These are phyloP conservation scores for Tetrahymena elliotti DNA, from an alignment of 73 alveolate genomes.

Conservation along the genomic window DNA sequence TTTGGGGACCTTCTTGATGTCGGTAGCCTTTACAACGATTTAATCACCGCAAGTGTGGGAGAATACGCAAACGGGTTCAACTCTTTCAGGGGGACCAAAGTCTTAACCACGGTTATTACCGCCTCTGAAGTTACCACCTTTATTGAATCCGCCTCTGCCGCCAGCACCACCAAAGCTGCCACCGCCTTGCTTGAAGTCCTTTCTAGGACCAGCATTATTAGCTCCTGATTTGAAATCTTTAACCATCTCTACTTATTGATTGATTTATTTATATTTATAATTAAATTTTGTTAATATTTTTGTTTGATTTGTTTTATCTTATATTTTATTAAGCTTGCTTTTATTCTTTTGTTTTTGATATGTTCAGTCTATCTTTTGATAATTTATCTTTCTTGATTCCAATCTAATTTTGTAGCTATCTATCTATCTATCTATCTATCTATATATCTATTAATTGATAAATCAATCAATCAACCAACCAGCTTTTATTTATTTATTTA, in stretches of 20 bases:
- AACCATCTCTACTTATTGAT: slow-evolving; percentile 13
- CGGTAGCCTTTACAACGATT: slow-evolving; percentile 21
- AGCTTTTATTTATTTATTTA: neutral
- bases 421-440: neutral
- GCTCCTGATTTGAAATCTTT: slow-evolving; percentile 40
- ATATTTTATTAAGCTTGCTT: neutral
- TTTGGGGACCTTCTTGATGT: slow-evolving; percentile 26
- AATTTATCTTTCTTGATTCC: neutral
- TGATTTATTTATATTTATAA: neutral
- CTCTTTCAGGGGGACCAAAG: slow-evolving; percentile 38
- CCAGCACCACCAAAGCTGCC: slow-evolving; percentile 16
- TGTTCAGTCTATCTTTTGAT: neutral
- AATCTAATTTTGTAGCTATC: neutral
- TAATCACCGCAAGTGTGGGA: slow-evolving; percentile 40
- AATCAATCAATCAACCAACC: too few relatives aligned
- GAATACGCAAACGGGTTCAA: slow-evolving; percentile 32
- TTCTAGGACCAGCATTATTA: slow-evolving; percentile 13
- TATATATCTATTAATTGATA: too few relatives aligned
- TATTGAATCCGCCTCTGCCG: slow-evolving; percentile 30
- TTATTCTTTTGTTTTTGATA: neutral
- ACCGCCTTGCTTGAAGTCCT: neutral
- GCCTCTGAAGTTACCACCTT: slow-evolving; percentile 23
- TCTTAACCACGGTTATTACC: slow-evolving; percentile 9
- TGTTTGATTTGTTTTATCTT: neutral
- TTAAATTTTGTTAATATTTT: neutral